A percentile compares a stretch with the other conserved stretches of the same genome.
Conservation (phyloP, 176 grass and related monocot genomes). For the Oryza brachyantha region DNA sequence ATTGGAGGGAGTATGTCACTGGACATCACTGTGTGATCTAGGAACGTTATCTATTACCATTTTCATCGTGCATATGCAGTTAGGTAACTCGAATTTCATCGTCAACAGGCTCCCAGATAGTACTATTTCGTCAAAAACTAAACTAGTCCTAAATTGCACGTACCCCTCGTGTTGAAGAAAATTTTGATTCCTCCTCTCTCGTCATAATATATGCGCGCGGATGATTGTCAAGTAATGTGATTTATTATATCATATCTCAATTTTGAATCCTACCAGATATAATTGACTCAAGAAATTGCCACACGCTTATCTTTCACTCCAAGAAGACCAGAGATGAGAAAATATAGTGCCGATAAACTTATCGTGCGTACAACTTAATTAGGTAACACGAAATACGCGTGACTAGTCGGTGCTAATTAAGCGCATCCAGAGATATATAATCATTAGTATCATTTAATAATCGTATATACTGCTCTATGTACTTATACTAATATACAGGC, state of each 20-base stretch:
- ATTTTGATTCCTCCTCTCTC: no score
- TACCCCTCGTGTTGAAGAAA: no score
- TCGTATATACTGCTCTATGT: background rate
- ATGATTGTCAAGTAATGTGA: background rate
- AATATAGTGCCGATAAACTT: background rate
- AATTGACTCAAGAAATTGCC: no score
- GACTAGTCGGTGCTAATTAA: background rate
- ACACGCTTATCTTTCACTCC: background rate
- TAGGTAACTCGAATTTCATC: no score
- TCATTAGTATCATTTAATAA: background rate
- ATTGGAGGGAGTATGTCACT: no score
- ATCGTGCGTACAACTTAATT: background rate
- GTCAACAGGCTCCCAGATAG: no score
- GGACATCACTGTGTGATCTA: no score
- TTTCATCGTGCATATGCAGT: no score
- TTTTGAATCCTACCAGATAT: background rate
- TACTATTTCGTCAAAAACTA: no score
- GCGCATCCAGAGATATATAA: background rate
- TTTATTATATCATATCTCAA: background rate
- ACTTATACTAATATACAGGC: background rate
- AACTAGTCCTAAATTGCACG: no score
- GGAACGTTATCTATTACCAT: no score
- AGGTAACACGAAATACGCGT: background rate
- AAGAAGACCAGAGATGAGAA: background rate
- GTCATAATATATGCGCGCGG: no score